Base-by-base conservation (phyloP, 148 eudicot species). In the Arctostaphylos glauca region DNA sequence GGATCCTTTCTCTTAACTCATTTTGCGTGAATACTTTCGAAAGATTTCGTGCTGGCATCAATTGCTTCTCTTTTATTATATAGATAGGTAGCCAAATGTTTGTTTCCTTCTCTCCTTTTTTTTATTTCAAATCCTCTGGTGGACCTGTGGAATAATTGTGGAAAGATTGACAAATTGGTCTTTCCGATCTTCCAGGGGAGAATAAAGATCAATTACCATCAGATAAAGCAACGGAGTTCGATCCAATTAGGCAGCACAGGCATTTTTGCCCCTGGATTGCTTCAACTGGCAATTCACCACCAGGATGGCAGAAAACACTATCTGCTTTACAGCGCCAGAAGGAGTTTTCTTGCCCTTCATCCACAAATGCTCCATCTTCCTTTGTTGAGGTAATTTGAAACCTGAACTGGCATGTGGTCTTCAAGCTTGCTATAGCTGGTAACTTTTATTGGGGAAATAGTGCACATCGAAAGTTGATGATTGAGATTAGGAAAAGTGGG, bases 191-290 rank as follows among this genome's bases (percentile, higher is more conserved):
- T 86, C 73, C 89, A 91, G 96, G 84, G 78, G 83, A 82, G 60
- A 66, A 85, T 84, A 7, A 48, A 19, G 87, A 74, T 54, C 82
- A 87, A 82, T 76, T 64, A 60, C 81, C 80, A 38, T 70, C 52
- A 9, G 81, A 81, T 72, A 85, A 88, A 78, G 82, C 67, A 80
- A 87, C 87, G 91, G 94, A 87, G 77, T 95, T 95, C 85, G 91
- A 95, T 84, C 94, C 94, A 80, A 86, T 95, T 79, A 87, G 85
- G 84, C 98, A 91, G 88, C 98, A 95, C 82, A 90, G 98, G 71
- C 90, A 89, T 83, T 95, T 95, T 87, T 96, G 99, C 83, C 97
- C 99, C 60, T 96, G 98, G 99, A 90, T 92, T 81, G 77, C 88
- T 68, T 90, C 95, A 8, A 79, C 83, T 12, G 89, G 82, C 54